phyloP scores from a whole-genome alignment of 1,284 basidiomycete genomes.

The Trichosporon sp. region DNA sequence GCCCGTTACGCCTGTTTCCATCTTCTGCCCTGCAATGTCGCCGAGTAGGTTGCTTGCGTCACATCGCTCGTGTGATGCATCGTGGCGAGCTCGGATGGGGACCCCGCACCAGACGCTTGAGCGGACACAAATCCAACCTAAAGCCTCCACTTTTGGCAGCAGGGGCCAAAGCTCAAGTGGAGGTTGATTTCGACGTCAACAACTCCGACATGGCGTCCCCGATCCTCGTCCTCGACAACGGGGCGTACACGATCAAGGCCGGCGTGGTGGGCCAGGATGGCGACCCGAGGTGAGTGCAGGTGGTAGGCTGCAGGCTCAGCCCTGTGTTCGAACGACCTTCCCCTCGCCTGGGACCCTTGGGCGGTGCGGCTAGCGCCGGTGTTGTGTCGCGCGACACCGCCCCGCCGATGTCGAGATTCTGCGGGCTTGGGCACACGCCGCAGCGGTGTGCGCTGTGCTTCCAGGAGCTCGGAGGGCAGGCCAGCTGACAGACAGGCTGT shows the following conservation, averaged over 20 bases:
- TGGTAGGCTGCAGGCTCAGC: no score
- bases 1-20: neutral
- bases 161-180: neutral
- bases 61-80: no score
- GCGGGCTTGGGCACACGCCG: neutral
- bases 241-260: slow-evolving; percentile 72
- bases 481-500: slow-evolving; percentile 53
- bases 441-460: neutral
- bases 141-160: neutral
- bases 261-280: slow-evolving; percentile 53
- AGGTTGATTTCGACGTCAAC: slow-evolving; percentile 3
- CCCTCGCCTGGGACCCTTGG: neutral
- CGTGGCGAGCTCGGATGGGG: neutral
- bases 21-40: neutral
- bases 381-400: neutral
- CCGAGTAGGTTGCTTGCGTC: neutral
- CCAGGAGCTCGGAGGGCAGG: no score
- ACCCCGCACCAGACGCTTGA: neutral
- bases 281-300: slow-evolving; percentile 44
- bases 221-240: slow-evolving; percentile 75
- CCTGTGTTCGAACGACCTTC: neutral
- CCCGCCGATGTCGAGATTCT: neutral
- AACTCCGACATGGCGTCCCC: slow-evolving; percentile 27
- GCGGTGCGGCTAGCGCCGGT: no score
- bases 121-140: neutral